phyloP scores from a whole-genome alignment of 108 stramenopile genomes.

The Mediolabrus comicus region DNA sequence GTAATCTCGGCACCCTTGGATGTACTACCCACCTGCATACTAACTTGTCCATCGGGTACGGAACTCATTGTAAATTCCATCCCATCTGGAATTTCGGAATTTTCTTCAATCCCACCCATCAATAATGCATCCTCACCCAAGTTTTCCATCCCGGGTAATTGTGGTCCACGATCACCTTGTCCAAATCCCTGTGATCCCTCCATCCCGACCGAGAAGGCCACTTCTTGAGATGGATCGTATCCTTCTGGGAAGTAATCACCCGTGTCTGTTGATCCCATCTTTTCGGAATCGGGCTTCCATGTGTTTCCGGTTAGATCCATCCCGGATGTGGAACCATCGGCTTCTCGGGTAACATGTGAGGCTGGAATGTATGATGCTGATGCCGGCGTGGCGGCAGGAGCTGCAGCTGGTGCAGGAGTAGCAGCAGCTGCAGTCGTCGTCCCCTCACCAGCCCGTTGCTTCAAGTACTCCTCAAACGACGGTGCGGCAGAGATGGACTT shows the following conservation, averaged over 20 bases:
- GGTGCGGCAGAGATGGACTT: slow-evolving; percentile 73
- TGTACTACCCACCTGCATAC: slow-evolving; percentile 63
- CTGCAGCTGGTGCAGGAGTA: slow-evolving; percentile 11
- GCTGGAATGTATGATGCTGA: not conserved
- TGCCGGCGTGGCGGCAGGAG: slow-evolving; percentile 10
- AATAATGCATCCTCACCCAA: slow-evolving; percentile 69
- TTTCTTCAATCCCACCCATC: slow-evolving; percentile 62
- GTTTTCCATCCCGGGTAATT: slow-evolving; percentile 82
- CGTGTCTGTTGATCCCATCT: slow-evolving; percentile 82
- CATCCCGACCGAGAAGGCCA: slow-evolving; percentile 71
- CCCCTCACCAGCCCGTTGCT: slow-evolving; percentile 29
- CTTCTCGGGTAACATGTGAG: not conserved
- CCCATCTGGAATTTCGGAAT: slow-evolving; percentile 68
- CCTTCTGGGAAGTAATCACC: slow-evolving; percentile 86
- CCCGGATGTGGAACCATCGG: slow-evolving; percentile 9
- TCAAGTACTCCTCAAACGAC: slow-evolving; percentile 77
- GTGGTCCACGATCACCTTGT: slow-evolving; percentile 52
- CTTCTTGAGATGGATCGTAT: slow-evolving; percentile 58
- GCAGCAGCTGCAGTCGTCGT: not conserved
- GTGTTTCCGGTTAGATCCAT: slow-evolving; percentile 63
- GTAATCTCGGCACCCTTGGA: slow-evolving; percentile 45
- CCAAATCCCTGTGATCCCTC: slow-evolving; percentile 54
- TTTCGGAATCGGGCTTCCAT: slow-evolving; percentile 79
- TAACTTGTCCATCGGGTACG: slow-evolving; percentile 65
- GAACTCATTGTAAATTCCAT: slow-evolving; percentile 80